Evolutionary conservation across 805 yeast species (phyloP), one percentile per base, ranked within the genome.

Genomic region (Cyberlindnera americana): DNA sequence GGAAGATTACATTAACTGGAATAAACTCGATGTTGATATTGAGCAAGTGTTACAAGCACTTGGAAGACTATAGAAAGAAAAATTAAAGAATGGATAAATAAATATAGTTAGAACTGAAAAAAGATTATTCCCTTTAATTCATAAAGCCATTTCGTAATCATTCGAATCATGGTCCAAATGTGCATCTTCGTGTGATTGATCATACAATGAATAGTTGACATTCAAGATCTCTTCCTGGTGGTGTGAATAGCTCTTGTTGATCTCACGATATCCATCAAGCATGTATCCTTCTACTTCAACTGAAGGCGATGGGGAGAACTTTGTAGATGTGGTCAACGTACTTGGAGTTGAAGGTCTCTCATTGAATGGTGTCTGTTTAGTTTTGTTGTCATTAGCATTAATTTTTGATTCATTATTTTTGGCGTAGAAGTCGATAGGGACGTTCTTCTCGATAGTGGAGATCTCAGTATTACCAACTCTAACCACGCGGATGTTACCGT

Each of bases 1-100:
- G 3, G 46, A 48, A 0, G 33, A 33, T 3, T 82, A 82, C 50
- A 31, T 62, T 6, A n/a, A 29, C 17, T 41, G 42, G 33, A 49
- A 51, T 64, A 41, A 35, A 5, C 19, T 43, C 19, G 43, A 39
- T 23, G 30, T 19, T 7, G 38, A 33, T 7, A 21, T n/a, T n/a
- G n/a, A n/a, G n/a, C n/a, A 7, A 4, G 38, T 40, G 13, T 13
- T 39, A 22, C 17, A 31, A 5, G 19, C 33, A 15, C 35, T 33
- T 9, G 11, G 19, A 8, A 21, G 10, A 21, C 14, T n/a, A 16
- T 5, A 33, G 4, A 9, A 16, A 14, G 16, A 7, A 23, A 11
- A 15, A 33, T 23, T 5, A 29, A 19, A 19, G 10, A 11, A 29
- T 14, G 11, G 3, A 24, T 6, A 14, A 13, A 29, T 11, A 22